Evolutionary conservation across 805 yeast genomes (phyloP).

Genomic region (Wickerhamomyces rabaulensis): DNA sequence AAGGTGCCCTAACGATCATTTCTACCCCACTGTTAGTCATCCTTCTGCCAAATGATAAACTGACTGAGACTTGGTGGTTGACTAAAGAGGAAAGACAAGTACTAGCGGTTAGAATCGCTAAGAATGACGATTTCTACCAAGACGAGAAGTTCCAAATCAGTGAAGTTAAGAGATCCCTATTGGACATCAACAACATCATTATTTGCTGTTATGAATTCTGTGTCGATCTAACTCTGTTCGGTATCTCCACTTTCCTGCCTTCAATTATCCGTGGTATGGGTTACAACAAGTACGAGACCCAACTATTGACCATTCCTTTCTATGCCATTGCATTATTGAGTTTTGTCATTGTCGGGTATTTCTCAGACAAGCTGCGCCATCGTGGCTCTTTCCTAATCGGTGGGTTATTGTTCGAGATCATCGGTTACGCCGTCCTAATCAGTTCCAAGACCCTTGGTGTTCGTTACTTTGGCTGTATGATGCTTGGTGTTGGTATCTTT

Average conservation of each 20-base stretch:
- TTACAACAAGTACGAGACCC: constrained; percentile 34
- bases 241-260: constrained; percentile 41
- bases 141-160: constrained; percentile 33
- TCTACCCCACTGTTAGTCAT: constrained; percentile 30
- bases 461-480: constrained; percentile 33
- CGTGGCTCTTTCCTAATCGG: constrained; percentile 32
- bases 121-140: constrained; percentile 30
- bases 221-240: constrained; percentile 37
- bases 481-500: constrained; percentile 33
- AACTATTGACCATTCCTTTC: constrained; percentile 40
- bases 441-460: constrained; percentile 29
- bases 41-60: constrained; percentile 34
- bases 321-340: constrained; percentile 31
- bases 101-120: constrained; percentile 29
- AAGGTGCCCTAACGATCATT: constrained; percentile 39
- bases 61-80: constrained; percentile 35
- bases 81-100: constrained; percentile 34
- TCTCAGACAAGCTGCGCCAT: constrained; percentile 26
- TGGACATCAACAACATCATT: constrained; percentile 32
- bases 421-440: constrained; percentile 30
- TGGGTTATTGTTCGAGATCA: constrained; percentile 27
- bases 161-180: constrained; percentile 31
- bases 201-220: constrained; percentile 39
- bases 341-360: constrained; percentile 27
- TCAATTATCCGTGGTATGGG: constrained; percentile 40